These are phyloP conservation scores for Vigna unguiculata DNA, from an alignment of 306 rosid species.

Conservation along the genomic window DNA sequence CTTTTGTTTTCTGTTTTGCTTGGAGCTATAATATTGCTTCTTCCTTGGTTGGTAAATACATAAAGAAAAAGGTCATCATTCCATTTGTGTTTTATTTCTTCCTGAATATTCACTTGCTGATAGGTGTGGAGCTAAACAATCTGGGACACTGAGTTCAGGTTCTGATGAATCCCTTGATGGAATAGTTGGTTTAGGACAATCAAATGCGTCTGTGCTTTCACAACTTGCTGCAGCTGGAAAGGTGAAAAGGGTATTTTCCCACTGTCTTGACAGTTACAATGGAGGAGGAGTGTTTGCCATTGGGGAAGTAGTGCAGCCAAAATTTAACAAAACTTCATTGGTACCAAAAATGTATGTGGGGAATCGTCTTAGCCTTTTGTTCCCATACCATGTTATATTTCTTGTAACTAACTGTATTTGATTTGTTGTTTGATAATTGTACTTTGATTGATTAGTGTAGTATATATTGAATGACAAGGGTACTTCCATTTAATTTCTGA, in stretches of 20 bases:
- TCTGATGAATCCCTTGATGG: slow-evolving; percentile 72
- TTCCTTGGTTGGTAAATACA: slow-evolving; percentile 13
- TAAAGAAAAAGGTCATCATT: slow-evolving; percentile 9
- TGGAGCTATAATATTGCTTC: slow-evolving; percentile 22
- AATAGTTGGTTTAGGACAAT: slow-evolving; percentile 93
- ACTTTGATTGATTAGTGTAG: slow-evolving; percentile 19
- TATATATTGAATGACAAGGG: slow-evolving; percentile 40
- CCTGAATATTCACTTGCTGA: slow-evolving; percentile 38
- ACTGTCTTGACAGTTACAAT: slow-evolving; percentile 76
- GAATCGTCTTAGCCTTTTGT: slow-evolving; percentile 35
- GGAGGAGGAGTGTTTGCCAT: slow-evolving; percentile 96
- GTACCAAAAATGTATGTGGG: slow-evolving; percentile 70
- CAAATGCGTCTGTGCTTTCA: slow-evolving; percentile 85
- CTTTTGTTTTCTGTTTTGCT: too few relatives aligned
- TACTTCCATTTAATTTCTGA: slow-evolving; percentile 16
- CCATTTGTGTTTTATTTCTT: slow-evolving; percentile 7
- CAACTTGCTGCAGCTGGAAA: slow-evolving; percentile 87
- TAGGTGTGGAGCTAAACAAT: slow-evolving; percentile 81
- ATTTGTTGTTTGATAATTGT: slow-evolving; percentile 4
- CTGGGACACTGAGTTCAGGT: slow-evolving; percentile 63
- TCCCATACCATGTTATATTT: slow-evolving; percentile 37
- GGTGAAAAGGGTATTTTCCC: slow-evolving; percentile 82
- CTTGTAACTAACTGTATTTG: slow-evolving; percentile 5
- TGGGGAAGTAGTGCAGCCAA: slow-evolving; percentile 86
- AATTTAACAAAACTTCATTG: slow-evolving; percentile 63